These are phyloP conservation scores for Candida caryicola DNA, from an alignment of 805 yeast species.

Conservation along the genomic window DNA sequence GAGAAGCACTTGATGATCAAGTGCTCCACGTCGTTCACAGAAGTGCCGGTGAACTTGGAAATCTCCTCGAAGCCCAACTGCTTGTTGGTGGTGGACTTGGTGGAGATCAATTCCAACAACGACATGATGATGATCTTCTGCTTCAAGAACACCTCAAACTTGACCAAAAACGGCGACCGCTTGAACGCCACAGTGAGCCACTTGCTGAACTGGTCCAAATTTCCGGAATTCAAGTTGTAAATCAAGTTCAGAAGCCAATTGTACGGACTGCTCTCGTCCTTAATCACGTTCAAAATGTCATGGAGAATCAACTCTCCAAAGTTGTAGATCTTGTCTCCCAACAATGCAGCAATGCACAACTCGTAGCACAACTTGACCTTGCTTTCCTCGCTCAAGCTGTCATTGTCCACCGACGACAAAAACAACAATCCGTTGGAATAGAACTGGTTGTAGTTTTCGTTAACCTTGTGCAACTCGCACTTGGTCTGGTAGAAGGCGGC, in stretches of 20 bases:
- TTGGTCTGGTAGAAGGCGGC: slow-evolving; percentile 82
- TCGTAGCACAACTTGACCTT: slow-evolving; percentile 50
- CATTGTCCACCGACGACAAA: slow-evolving; percentile 64
- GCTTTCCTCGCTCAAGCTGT: slow-evolving; percentile 35
- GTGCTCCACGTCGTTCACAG: slow-evolving; percentile 78
- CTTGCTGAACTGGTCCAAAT: slow-evolving; percentile 62
- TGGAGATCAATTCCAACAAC: slow-evolving; percentile 80
- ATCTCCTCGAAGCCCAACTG: slow-evolving; percentile 71
- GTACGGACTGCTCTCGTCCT: slow-evolving; percentile 43
- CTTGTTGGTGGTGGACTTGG: slow-evolving; percentile 70
- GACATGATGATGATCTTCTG: slow-evolving; percentile 94
- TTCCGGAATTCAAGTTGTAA: slow-evolving; percentile 72
- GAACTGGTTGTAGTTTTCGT: slow-evolving; percentile 75
- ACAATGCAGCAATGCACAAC: slow-evolving; percentile 77
- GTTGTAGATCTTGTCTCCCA: slow-evolving; percentile 90
- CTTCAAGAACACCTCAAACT: slow-evolving; percentile 64
- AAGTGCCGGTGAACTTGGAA: slow-evolving; percentile 61
- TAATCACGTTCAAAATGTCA: slow-evolving; percentile 63
- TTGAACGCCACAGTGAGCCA: slow-evolving; percentile 37
- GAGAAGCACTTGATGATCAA: slow-evolving; percentile 89
- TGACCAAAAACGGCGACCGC: slow-evolving; percentile 54
- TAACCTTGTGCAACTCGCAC: slow-evolving; percentile 70
- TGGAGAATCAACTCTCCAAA: slow-evolving; percentile 94
- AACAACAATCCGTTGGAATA: slow-evolving; percentile 80
- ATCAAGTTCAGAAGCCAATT: slow-evolving; percentile 73